Percentiles rank a stretch among this genome's conserved stretches.
Evolutionary conservation across 768 basidiomycete genomes (phyloP).

Genomic region (Inosperma sp.): DNA sequence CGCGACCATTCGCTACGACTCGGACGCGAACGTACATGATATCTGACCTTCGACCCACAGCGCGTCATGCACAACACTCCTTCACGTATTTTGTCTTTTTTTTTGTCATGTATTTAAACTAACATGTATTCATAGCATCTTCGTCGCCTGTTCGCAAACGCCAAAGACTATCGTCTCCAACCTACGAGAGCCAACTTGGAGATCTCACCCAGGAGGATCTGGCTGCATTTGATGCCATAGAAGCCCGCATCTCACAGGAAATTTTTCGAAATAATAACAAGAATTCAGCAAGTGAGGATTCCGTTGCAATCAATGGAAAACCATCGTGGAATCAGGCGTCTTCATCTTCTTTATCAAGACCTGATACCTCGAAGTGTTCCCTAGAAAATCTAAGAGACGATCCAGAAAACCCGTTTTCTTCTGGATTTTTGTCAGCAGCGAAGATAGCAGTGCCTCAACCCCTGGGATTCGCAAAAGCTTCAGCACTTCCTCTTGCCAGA

Average conservation of each 20-base stretch:
- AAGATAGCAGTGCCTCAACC: constrained; percentile 4
- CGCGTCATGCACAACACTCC: constrained; percentile 1
- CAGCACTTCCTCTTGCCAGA: constrained; percentile 10
- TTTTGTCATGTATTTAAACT: background rate
- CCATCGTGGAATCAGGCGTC: no score
- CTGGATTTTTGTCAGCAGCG: constrained; percentile 10
- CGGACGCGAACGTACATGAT: no score
- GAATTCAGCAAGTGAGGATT: background rate
- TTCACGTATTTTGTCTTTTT: constrained; percentile 7
- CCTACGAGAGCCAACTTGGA: constrained; percentile 50
- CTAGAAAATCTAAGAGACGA: no score
- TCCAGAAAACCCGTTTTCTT: constrained; percentile 42
- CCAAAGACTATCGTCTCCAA: constrained; percentile 61
- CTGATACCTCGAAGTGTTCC: constrained; percentile 14
- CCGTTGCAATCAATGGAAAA: background rate
- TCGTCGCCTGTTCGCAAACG: constrained; percentile 51
- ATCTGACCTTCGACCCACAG: no score
- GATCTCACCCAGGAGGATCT: constrained; percentile 55
- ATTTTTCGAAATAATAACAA: background rate
- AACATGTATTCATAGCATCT: constrained; percentile 18
- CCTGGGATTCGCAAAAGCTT: constrained; percentile 30
- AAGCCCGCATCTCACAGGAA: constrained; percentile 6
- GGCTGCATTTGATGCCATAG: constrained; percentile 47
- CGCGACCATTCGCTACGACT: no score
- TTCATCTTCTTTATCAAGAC: no score